phyloP scores from a whole-genome alignment of 345 rosid species.

The Anacardium occidentale region DNA sequence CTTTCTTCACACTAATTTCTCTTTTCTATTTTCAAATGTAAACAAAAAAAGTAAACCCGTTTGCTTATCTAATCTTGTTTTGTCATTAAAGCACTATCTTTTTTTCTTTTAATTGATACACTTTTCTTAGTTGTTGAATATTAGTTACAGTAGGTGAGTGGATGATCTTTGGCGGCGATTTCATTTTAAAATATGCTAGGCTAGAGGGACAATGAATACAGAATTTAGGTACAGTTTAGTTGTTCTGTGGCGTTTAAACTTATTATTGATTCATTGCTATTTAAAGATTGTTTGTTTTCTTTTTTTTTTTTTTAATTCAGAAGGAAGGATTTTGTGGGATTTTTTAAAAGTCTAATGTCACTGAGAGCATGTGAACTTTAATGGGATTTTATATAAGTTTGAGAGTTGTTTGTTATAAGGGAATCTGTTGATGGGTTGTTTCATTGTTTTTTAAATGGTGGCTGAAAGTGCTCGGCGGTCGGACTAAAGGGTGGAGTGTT shows the following conservation, averaged over 20 bases:
- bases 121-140: slow-evolving; percentile 9
- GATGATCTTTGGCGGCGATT: slow-evolving; percentile 44
- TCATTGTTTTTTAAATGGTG: slow-evolving; percentile 5
- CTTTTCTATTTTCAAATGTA: neutral
- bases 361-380: neutral
- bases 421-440: slow-evolving; percentile 25
- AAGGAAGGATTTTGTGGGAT: slow-evolving; percentile 16
- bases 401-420: slow-evolving; percentile 11
- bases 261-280: slow-evolving; percentile 25
- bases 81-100: slow-evolving; percentile 14
- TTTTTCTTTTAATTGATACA: neutral
- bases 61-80: slow-evolving; percentile 19
- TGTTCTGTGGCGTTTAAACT: slow-evolving; percentile 35
- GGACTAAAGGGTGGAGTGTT: neutral
- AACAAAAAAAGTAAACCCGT: slow-evolving; percentile 12
- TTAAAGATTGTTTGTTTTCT: neutral
- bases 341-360: neutral
- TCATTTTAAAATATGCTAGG: slow-evolving; percentile 23
- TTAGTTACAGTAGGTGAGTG: slow-evolving; percentile 41
- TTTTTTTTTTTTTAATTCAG: slow-evolving; percentile 5
- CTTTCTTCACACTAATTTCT: slow-evolving; percentile 31
- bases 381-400: slow-evolving; percentile 8
- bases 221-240: slow-evolving; percentile 31
- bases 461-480: neutral
- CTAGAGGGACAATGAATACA: slow-evolving; percentile 20